Evolutionary conservation across 352 stramenopile genomes (phyloP).

Genomic region (Globisporangium radiosum): DNA sequence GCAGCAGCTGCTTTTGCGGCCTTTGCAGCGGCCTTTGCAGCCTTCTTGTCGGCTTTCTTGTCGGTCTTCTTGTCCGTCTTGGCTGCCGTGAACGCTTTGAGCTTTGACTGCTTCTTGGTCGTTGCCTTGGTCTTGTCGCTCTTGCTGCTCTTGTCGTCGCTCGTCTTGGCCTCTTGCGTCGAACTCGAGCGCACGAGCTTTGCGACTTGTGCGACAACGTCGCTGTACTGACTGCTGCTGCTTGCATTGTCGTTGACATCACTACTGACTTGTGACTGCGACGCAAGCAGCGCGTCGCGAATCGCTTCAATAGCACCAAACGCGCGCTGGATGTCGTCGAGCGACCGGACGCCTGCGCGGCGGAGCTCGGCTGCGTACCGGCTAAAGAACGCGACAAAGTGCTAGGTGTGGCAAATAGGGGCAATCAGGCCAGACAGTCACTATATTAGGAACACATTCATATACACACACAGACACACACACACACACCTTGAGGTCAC

Average conservation of each 20-base stretch:
- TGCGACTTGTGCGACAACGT: slow-evolving; percentile 40
- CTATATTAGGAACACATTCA: no score
- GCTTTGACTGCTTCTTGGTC: slow-evolving; percentile 29
- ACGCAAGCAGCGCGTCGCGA: slow-evolving; percentile 25
- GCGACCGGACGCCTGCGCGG: slow-evolving; percentile 56
- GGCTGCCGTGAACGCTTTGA: slow-evolving; percentile 21
- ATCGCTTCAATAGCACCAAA: slow-evolving; percentile 52
- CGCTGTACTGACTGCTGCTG: slow-evolving; percentile 16
- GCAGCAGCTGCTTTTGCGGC: slow-evolving; percentile 4
- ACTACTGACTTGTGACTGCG: slow-evolving; percentile 17
- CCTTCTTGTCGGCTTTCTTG: slow-evolving; percentile 17
- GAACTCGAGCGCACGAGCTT: slow-evolving; percentile 66
- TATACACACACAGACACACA: not conserved
- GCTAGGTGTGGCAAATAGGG: slow-evolving; percentile 16
- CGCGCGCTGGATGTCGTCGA: slow-evolving; percentile 62
- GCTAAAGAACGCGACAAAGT: slow-evolving; percentile 64
- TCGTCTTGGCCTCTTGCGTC: slow-evolving; percentile 34
- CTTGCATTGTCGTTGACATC: slow-evolving; percentile 15
- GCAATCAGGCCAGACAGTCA: not conserved
- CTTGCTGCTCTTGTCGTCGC: slow-evolving; percentile 21
- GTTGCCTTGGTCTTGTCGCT: slow-evolving; percentile 19
- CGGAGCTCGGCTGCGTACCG: slow-evolving; percentile 62
- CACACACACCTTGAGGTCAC: slow-evolving; percentile 43
- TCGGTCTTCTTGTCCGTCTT: slow-evolving; percentile 36
- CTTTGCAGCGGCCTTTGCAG: slow-evolving; percentile 4